A percentile compares a stretch with the other conserved stretches of the same genome.
phyloP scores from a whole-genome alignment of 192 early-diverging fungal genomes.

The Coemansia sp. region DNA sequence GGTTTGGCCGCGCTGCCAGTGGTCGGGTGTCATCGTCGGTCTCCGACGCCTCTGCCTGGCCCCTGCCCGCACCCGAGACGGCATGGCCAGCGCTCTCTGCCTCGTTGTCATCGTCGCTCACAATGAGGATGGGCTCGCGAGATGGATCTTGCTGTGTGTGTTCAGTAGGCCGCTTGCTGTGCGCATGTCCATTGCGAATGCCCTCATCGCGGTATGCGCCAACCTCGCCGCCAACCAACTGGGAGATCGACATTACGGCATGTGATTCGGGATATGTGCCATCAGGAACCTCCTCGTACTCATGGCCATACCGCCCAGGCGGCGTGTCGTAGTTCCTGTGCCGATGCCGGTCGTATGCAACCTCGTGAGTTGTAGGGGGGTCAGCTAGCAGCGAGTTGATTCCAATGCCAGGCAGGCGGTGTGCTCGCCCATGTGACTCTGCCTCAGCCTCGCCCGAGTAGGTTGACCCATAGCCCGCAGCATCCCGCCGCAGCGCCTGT shows the following conservation, averaged over 20 bases:
- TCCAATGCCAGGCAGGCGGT: conserved; percentile 30
- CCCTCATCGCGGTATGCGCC: conserved; percentile 3
- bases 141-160: conserved; percentile 3
- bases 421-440: conserved; percentile 9
- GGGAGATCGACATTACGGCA: conserved; percentile 48
- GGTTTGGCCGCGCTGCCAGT: conserved; percentile 17
- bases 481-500: conserved; percentile 26
- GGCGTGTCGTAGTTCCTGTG: conserved; percentile 19
- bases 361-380: not conserved
- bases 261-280: conserved; percentile 13
- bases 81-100: not conserved
- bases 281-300: not conserved
- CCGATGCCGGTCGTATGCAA: conserved; percentile 3
- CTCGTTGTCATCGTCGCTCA: conserved; percentile 23
- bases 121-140: conserved; percentile 15
- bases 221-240: conserved; percentile 32
- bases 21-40: conserved; percentile 40
- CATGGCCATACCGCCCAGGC: conserved; percentile 13
- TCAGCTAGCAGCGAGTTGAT: conserved; percentile 41
- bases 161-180: not conserved
- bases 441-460: conserved; percentile 10
- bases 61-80: not conserved
- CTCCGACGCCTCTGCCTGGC: not conserved
- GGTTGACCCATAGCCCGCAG: conserved; percentile 19
- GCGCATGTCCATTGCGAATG: not conserved